These are phyloP conservation scores for Aspergillus aculeatus DNA, from an alignment of 2,329 filamentous ascomycete genomes.

Conservation along the genomic window DNA sequence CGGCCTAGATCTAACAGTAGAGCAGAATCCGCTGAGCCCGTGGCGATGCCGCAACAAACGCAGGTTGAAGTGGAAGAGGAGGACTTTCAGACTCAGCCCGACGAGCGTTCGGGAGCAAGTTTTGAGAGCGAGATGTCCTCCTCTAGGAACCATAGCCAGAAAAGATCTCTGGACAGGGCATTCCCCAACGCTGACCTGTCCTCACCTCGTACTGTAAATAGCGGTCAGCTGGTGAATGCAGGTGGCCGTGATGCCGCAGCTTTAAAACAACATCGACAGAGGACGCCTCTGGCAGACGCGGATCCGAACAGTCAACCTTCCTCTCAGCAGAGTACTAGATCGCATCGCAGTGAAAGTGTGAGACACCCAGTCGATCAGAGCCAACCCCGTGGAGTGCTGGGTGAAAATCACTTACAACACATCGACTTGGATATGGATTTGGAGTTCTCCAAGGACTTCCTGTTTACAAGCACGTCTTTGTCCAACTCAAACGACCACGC, in stretches of 20 bases:
- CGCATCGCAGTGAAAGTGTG: conserved; percentile 10
- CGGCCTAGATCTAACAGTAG: conserved; percentile 14
- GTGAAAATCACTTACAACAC: conserved; percentile 26
- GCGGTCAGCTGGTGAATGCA: conserved; percentile 10
- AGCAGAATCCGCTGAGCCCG: conserved; percentile 9
- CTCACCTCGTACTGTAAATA: conserved; percentile 3
- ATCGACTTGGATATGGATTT: conserved; percentile 36
- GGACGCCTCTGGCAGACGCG: conserved; percentile 26
- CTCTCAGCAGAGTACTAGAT: conserved; percentile 16
- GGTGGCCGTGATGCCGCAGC: background rate
- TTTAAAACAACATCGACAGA: conserved; percentile 10
- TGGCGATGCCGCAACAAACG: conserved; percentile 16
- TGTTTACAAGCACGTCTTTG: conserved; percentile 35
- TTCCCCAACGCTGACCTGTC: conserved; percentile 17
- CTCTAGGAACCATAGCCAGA: conserved; percentile 25
- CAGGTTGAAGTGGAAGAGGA: conserved; percentile 19
- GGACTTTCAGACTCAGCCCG: conserved; percentile 15
- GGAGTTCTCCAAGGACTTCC: conserved; percentile 37
- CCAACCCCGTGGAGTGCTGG: conserved; percentile 9
- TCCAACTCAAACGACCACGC: conserved; percentile 23
- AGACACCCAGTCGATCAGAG: conserved; percentile 9
- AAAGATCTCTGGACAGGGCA: conserved; percentile 27
- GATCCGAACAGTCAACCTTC: conserved; percentile 29
- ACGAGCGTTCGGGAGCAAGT: conserved; percentile 18
- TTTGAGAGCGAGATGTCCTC: conserved; percentile 23